Base-by-base conservation (phyloP, 2,329 filamentous ascomycete genomes). In the Alternaria brassicae region DNA sequence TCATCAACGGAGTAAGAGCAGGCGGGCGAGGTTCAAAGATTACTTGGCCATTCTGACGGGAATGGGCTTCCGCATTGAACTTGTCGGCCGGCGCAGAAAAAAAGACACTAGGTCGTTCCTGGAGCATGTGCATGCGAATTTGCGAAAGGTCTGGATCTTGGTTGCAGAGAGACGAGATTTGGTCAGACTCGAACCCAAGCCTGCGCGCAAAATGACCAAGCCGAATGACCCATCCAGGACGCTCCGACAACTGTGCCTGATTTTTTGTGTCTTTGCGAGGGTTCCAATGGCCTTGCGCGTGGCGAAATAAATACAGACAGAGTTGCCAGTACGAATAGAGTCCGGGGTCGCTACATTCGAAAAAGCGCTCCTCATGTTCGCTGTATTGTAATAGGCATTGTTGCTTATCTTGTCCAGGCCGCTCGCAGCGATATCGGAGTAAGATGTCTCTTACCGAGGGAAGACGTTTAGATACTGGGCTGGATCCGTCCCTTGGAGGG, bases 261-360 rank as follows among this genome's bases (percentile, higher is more conserved):
- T 51, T 10, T 30, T 25, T 1, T 44, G 36, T 45, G 23, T 42
- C 12, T 12, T 42, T 39, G 2, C 3, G 15, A 25, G 4, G 8
- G n/a, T 34, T 50, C 48, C 17, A 28, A n/a, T 49, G 9, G 30
- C 30, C n/a, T 44, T 44, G 12, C 6, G 27, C 2, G 12, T 60
- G 17, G 44, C 49, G 45, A 15, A 60, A 17, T 4, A 62, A 7
- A 54, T 51, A 61, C 1, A 65, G 40, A 39, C 37, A 65, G 23
- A 65, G 63, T 51, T 65, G 34, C 60, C 7, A 60, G 44, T 65
- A 65, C 23, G 39, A 13, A 50, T 52, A 57, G 2, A 44, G 23
- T n/a, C 51, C 15, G 9, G 55, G 37, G 19, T 57, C 44, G 8
- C 27, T 37, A 36, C 32, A 42, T 9, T 65, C 25, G 3, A 65